Percentiles rank a stretch among this genome's conserved stretches.
phyloP scores from a whole-genome alignment of 495 filamentous ascomycete species.

The Tuber microsphaerosporum region DNA sequence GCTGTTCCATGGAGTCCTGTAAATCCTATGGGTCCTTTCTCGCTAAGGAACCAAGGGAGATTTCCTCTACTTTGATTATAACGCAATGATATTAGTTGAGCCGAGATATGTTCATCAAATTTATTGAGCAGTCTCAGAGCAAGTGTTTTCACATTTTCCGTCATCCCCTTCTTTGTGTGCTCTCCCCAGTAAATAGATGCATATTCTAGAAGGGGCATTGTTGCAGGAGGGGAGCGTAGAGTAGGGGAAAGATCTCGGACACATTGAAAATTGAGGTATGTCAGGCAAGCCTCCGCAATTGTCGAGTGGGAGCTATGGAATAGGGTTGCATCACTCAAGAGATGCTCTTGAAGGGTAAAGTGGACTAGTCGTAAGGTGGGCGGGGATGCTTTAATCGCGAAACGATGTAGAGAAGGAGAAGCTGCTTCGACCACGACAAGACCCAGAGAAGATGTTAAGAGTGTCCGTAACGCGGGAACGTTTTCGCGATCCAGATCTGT shows the following conservation, averaged over 20 bases:
- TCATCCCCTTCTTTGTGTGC: not conserved
- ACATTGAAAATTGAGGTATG: not conserved
- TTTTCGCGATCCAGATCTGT: not conserved
- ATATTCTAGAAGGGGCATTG: not conserved
- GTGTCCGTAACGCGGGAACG: no score
- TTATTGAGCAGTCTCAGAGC: not conserved
- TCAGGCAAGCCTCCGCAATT: not conserved
- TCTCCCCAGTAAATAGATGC: not conserved
- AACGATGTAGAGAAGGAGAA: no score
- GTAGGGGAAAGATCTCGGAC: not conserved
- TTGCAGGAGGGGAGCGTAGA: not conserved
- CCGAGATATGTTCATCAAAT: not conserved
- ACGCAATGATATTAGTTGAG: not conserved
- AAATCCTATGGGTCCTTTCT: not conserved
- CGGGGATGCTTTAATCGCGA: no score
- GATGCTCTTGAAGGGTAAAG: not conserved
- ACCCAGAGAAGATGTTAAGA: no score
- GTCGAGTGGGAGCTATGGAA: not conserved
- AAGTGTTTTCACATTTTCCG: not conserved
- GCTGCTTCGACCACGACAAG: no score
- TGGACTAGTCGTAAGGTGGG: not conserved
- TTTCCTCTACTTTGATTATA: not conserved
- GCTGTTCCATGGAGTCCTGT: not conserved
- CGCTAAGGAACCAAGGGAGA: not conserved
- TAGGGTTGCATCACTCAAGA: not conserved